Percentiles rank a stretch among this genome's conserved stretches.
Conservation (phyloP, 345 rosid species). For the Lagerstroemia speciosa region DNA sequence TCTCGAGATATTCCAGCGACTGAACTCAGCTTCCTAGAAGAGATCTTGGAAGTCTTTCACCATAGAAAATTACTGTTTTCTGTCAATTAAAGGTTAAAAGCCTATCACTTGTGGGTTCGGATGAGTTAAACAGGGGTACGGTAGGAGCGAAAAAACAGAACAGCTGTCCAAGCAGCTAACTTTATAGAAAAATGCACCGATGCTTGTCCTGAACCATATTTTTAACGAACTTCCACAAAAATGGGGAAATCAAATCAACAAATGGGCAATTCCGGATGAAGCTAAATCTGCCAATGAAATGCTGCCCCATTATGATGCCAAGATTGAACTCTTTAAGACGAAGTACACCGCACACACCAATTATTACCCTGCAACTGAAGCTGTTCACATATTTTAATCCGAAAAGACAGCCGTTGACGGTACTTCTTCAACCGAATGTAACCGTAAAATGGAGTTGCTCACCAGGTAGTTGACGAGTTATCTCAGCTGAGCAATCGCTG, state of each 20-base stretch:
- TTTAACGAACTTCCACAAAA: background rate
- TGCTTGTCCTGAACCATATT: background rate
- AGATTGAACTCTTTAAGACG: background rate
- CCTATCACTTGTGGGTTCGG: too few relatives aligned
- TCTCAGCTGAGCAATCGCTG: background rate
- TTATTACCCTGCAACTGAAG: background rate
- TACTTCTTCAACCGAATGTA: background rate
- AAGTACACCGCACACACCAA: background rate
- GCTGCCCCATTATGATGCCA: background rate
- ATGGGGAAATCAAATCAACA: background rate
- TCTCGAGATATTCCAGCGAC: background rate
- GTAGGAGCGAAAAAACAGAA: background rate
- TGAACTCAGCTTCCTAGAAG: background rate
- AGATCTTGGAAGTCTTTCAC: background rate
- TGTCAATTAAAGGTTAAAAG: background rate
- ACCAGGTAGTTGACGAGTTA: background rate
- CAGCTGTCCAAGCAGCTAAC: too few relatives aligned
- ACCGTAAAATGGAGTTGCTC: background rate
- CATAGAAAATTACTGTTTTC: background rate
- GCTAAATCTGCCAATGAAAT: background rate
- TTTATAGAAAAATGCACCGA: background rate
- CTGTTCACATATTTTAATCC: conserved; percentile 1
- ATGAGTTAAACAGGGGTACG: background rate
- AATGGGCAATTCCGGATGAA: background rate
- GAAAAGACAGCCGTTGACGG: background rate